Conservation (phyloP, 2,329 filamentous ascomycete genomes). For the Aspergillus alliaceus region DNA sequence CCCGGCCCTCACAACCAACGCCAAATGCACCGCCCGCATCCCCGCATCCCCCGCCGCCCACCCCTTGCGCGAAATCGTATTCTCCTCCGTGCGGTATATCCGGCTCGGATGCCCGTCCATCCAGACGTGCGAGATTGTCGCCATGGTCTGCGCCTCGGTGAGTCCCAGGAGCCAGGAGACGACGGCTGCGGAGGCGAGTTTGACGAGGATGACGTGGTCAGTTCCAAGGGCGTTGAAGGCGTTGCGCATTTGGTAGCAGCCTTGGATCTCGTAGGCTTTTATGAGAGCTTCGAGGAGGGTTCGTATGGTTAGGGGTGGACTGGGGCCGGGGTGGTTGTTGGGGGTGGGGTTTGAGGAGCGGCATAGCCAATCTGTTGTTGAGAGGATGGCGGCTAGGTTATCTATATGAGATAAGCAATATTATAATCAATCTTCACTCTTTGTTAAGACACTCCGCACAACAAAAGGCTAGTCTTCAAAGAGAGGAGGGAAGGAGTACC, state of each 20-base stretch:
- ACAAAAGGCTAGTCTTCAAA: neutral
- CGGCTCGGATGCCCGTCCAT: slow-evolving; percentile 40
- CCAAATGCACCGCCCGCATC: slow-evolving; percentile 42
- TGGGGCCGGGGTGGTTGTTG: slow-evolving; percentile 4
- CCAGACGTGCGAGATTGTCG: slow-evolving; percentile 42
- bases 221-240: slow-evolving; percentile 43
- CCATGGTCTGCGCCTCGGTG: slow-evolving; percentile 31
- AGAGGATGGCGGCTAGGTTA: slow-evolving; percentile 40
- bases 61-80: slow-evolving; percentile 41
- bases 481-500: too few relatives aligned
- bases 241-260: slow-evolving; percentile 36
- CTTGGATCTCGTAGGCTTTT: slow-evolving; percentile 48
- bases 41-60: slow-evolving; percentile 46
- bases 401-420: too few relatives aligned
- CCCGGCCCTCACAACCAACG: slow-evolving; percentile 26
- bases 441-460: too few relatives aligned
- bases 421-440: too few relatives aligned
- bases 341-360: slow-evolving; percentile 12
- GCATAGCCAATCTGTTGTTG: slow-evolving; percentile 35
- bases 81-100: slow-evolving; percentile 33
- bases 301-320: slow-evolving; percentile 31
- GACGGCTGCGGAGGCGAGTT: slow-evolving; percentile 42
- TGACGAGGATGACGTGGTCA: slow-evolving; percentile 45
- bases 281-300: slow-evolving; percentile 35
- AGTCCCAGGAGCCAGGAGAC: slow-evolving; percentile 40